Conservation (phyloP, 2,329 filamentous ascomycete genomes). For the Cercospora citrullina region DNA sequence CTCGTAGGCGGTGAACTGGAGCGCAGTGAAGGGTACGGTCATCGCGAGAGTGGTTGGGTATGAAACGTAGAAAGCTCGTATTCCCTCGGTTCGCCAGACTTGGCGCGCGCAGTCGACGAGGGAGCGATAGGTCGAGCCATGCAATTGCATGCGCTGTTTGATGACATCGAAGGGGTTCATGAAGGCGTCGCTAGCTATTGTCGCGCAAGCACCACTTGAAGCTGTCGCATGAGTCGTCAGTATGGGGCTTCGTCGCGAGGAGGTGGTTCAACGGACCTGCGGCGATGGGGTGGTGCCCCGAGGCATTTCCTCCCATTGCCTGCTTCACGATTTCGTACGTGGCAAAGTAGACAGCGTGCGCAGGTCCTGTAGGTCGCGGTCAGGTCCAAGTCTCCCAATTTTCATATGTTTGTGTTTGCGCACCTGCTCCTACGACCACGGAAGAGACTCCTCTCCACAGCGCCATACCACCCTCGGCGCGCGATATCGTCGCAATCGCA, state of each 20-base stretch:
- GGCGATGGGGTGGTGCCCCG: constrained; percentile 87
- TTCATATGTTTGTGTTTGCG: constrained; percentile 26
- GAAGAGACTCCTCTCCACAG: constrained; percentile 97
- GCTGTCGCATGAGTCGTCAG: constrained; percentile 54
- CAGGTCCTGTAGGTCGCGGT: constrained; percentile 65
- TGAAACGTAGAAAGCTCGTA: constrained; percentile 94
- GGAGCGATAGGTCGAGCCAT: constrained; percentile 88
- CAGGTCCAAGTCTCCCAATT: constrained; percentile 28
- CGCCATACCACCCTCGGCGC: constrained; percentile 83
- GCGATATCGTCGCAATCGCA: constrained; percentile 88
- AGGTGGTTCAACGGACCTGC: constrained; percentile 62
- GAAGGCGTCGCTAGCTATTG: constrained; percentile 93
- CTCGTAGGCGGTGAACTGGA: constrained; percentile 97
- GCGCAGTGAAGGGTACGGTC: constrained; percentile 96
- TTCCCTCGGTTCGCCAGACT: constrained; percentile 82
- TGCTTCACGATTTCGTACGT: constrained; percentile 98
- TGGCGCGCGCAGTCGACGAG: constrained; percentile 83
- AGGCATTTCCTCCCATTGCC: constrained; percentile 86
- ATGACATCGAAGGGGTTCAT: constrained; percentile 99
- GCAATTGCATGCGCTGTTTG: constrained; percentile 99
- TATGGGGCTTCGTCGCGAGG: not conserved
- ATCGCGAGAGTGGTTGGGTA: constrained; percentile 97
- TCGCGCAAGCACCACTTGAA: constrained; percentile 88
- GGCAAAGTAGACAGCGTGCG: constrained; percentile 96
- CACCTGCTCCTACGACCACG: constrained; percentile 91